Base-by-base conservation (phyloP, 2,329 filamentous ascomycete genomes). In the Arthrobotrys iridis region DNA sequence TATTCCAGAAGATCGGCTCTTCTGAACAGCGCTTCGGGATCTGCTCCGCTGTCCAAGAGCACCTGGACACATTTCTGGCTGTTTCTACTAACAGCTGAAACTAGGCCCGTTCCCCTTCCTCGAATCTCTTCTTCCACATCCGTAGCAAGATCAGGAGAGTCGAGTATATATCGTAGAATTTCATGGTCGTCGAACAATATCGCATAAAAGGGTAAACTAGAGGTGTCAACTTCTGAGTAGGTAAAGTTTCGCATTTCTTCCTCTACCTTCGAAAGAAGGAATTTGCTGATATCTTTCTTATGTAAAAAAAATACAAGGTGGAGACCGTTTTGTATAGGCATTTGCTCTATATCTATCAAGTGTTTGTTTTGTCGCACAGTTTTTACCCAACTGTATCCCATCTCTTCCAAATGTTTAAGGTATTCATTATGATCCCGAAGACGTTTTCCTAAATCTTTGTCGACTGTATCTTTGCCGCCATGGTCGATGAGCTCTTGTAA, bases 301-400 rank as follows among this genome's bases (percentile, higher is more conserved):
- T 26, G 59, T 13, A 63, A n/a, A 3, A 50, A 0, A 37, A 63
- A 50, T 20, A 43, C 59, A 50, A 63, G 41, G 18, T 63, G 43
- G 11, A 63, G 26, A 15, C 6, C 15, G 15, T 63, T 48, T n/a
- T 43, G 15, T 41, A 4, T 1, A 0, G n/a, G 33, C 7, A 15
- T 2, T n/a, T 22, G 13, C 8, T 6, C 10, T 6, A 8, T 13
- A 10, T 8, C 11, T 4, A 5, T 40, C 5, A 58, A 37, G 7
- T 22, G 30, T n/a, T 13, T 15, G 28, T n/a, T 8, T 30, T 40
- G 1, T 40, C 11, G 28, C 13, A 13, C 22, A 35, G 3, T 37
- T 41, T 33, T 8, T n/a, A 20, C 60, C 45, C 45, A 52, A 6
- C 13, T n/a, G 20, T 41, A 41, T 6, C 18, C 46, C 10, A 65